These are phyloP conservation scores for Pythium utonaiense DNA, from an alignment of 352 stramenopile genomes.

Conservation along the genomic window DNA sequence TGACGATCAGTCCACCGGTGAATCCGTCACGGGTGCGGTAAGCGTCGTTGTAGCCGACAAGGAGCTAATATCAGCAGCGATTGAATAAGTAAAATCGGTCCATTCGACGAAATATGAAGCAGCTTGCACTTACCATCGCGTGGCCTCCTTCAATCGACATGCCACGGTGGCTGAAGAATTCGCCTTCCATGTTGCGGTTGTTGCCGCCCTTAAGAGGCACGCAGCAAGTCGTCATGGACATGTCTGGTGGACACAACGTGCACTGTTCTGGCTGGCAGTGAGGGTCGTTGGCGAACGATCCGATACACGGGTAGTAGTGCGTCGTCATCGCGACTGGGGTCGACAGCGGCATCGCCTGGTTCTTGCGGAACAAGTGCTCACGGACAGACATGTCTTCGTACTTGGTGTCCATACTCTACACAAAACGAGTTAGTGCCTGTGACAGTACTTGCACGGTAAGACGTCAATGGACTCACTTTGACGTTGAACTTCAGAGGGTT, in stretches of 20 bases:
- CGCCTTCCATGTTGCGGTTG: conserved; percentile 82
- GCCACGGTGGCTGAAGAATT: conserved; percentile 76
- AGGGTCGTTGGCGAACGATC: conserved; percentile 44
- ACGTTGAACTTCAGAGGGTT: conserved; percentile 73
- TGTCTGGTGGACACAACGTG: conserved; percentile 68
- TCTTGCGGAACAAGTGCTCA: conserved; percentile 66
- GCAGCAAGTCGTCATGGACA: conserved; percentile 78
- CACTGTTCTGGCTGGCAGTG: conserved; percentile 63
- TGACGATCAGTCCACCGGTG: conserved; percentile 70
- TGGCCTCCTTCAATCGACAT: conserved; percentile 81
- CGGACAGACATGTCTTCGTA: conserved; percentile 81
- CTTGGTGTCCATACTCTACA: conserved; percentile 69
- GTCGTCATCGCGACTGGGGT: conserved; percentile 71
- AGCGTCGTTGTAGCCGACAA: conserved; percentile 76
- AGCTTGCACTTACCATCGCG: conserved; percentile 48
- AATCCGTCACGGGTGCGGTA: conserved; percentile 73
- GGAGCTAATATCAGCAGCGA: conserved; percentile 35
- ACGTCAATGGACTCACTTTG: conserved; percentile 25
- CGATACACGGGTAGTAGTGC: conserved; percentile 81
- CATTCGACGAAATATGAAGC: background rate
- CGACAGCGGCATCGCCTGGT: conserved; percentile 74
- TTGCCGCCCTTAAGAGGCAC: conserved; percentile 60
- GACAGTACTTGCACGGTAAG: too few species aligned
- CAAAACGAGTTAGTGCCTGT: background rate
- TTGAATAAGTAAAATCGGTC: background rate